A percentile compares a stretch with the other conserved stretches of the same genome.
Conservation (phyloP, 2,329 filamentous ascomycete genomes). For the Purpureocillium lavendulum region DNA sequence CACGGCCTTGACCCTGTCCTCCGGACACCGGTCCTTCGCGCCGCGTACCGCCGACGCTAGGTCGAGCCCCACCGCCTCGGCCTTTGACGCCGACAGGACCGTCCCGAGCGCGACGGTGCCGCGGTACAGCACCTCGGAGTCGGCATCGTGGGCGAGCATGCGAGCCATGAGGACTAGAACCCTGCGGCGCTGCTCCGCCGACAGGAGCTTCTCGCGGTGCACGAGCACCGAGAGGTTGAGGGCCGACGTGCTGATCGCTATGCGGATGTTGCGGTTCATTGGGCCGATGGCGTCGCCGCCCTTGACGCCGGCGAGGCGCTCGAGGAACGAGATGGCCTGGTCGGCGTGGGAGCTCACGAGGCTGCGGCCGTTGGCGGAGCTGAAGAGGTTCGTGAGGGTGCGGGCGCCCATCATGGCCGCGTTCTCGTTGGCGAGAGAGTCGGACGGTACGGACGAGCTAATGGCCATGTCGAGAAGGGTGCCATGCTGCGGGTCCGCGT, state of each 20-base stretch:
- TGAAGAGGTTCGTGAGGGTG: constrained; percentile 76
- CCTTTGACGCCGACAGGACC: constrained; percentile 43
- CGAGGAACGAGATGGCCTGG: constrained; percentile 53
- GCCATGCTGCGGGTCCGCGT: constrained; percentile 39
- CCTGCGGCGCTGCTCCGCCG: constrained; percentile 21
- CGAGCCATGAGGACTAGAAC: constrained; percentile 54
- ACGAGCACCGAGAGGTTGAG: constrained; percentile 80
- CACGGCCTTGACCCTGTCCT: constrained; percentile 38
- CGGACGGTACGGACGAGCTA: constrained; percentile 30
- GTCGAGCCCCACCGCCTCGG: constrained; percentile 32
- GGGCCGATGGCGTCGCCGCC: constrained; percentile 39
- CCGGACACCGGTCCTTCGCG: constrained; percentile 34
- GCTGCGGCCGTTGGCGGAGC: constrained; percentile 60
- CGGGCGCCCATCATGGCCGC: constrained; percentile 82
- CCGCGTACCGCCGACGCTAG: constrained; percentile 31
- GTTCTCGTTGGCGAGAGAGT: constrained; percentile 60
- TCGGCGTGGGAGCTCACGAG: constrained; percentile 52
- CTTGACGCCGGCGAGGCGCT: constrained; percentile 47
- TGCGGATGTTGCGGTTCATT: constrained; percentile 69
- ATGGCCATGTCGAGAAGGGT: constrained; percentile 52
- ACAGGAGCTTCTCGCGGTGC: constrained; percentile 31
- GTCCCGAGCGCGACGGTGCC: constrained; percentile 79
- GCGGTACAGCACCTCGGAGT: constrained; percentile 78
- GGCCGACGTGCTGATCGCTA: constrained; percentile 72
- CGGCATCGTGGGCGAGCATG: constrained; percentile 57